phyloP scores from a whole-genome alignment of 176 grass and related monocot genomes.

The Triticum monococcum region DNA sequence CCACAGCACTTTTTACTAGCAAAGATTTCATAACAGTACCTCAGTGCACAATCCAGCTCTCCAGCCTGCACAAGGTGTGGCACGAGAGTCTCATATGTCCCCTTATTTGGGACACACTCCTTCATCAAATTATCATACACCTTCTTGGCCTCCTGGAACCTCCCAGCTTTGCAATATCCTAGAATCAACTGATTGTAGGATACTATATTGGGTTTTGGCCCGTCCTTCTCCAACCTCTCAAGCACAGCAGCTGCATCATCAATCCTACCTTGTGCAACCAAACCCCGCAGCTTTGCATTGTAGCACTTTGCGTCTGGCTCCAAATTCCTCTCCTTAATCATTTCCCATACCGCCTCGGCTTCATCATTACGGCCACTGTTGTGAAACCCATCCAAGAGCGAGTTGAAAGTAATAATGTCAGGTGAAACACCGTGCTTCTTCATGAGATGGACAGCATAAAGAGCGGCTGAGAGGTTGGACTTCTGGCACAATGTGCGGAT shows the following conservation, averaged over 20 bases:
- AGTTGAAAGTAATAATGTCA: conserved; percentile 44
- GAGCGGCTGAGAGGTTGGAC: conserved; percentile 39
- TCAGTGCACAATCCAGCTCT: conserved; percentile 52
- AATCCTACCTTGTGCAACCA: conserved; percentile 34
- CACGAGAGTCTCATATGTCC: conserved; percentile 51
- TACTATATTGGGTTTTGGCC: conserved; percentile 48
- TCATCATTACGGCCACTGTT: conserved; percentile 15
- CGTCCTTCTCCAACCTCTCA: conserved; percentile 48
- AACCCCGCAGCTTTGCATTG: conserved; percentile 57
- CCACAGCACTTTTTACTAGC: not conserved
- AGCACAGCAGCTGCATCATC: conserved; percentile 46
- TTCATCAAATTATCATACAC: conserved; percentile 47
- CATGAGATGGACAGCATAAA: conserved; percentile 45
- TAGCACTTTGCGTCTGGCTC: conserved; percentile 34
- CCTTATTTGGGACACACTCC: conserved; percentile 31
- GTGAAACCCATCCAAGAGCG: conserved; percentile 52
- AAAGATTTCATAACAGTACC: conserved; percentile 45
- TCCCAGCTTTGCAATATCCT: conserved; percentile 43
- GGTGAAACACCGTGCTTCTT: conserved; percentile 42
- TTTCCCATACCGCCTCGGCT: conserved; percentile 36
- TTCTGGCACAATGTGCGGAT: conserved; percentile 37
- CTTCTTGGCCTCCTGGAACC: conserved; percentile 42
- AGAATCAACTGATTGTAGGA: conserved; percentile 62
- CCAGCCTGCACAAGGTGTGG: conserved; percentile 38
- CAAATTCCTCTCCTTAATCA: conserved; percentile 60